Base-by-base conservation (phyloP, 192 early-diverging fungal genomes). In the Dissophora ornata region DNA sequence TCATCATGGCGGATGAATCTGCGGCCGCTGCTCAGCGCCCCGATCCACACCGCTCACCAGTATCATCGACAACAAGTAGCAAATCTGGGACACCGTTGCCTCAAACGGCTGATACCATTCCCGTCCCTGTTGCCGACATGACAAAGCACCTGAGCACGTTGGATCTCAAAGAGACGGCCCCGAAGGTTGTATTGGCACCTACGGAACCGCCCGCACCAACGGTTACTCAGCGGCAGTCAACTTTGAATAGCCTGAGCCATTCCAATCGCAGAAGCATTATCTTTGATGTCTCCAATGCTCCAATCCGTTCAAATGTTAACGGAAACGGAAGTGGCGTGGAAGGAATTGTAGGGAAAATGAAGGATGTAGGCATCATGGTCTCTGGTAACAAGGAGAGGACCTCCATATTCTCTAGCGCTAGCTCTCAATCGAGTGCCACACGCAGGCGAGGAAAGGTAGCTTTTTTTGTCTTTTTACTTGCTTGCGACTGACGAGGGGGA, bases 381-480 rank as follows among this genome's bases (percentile, higher is more conserved):
- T 67, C 73, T 15, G 42, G 46, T 3, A 25, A 33, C 45, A 77
- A 62, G 53, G 65, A 67, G 16, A 75, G 71, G 28, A 66, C 57
- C 8, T 75, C 71, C 18, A 75, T 75, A 19, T 65, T 75, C 33
- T 57, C 63, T 0, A 56, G 40, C 42, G 33, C 7, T 30, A 69
- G 41, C 49, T 18, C 53, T 7, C 29, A 57, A 34, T 15, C 50
- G 50, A 59, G 49, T 21, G 40, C 51, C 0, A 75, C 71, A 8
- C 64, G 73, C 50, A 77, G 62, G 54, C 40, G 73, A 36, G 73
- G 73, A 77, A 77, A 77, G 65, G 73, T 77, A 60, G 36, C 7
- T 22, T 34, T 13, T 46, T 49, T 47, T 1, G 21, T 34, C 32
- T 24, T 7, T 33, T n/a, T n/a, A n/a, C n/a, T n/a, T n/a, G n/a